Conservation (phyloP, 179 eudicot genomes). For the Silene noctiflora region DNA sequence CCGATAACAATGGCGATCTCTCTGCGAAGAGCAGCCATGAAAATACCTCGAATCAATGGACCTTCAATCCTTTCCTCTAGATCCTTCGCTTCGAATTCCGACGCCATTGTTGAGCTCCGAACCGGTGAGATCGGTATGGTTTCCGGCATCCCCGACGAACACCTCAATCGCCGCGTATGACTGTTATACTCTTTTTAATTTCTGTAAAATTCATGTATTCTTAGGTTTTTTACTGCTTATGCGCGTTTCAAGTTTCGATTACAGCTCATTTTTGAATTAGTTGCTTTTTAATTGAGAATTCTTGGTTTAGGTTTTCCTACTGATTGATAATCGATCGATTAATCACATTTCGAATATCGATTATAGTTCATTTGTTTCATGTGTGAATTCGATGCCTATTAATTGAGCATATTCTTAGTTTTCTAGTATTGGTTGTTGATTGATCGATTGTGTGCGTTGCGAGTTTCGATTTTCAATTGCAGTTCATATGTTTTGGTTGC, state of each 20-base stretch:
- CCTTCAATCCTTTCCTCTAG: conserved; percentile 23
- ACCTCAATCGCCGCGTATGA: conserved; percentile 48
- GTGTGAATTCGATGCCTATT: neutral
- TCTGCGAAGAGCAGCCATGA: conserved; percentile 31
- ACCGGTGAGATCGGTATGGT: conserved; percentile 56
- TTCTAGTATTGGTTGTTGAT: neutral
- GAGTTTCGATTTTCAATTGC: neutral
- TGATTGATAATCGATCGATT: neutral
- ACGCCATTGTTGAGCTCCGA: conserved; percentile 39
- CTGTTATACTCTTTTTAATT: neutral
- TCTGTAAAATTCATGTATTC: neutral
- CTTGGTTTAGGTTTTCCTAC: neutral
- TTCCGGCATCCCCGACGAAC: conserved; percentile 61
- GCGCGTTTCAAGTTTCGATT: neutral
- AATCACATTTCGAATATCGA: neutral
- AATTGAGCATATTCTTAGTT: neutral
- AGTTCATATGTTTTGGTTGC: neutral
- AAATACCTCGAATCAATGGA: conserved; percentile 30
- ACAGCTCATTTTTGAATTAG: neutral
- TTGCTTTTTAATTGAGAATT: neutral
- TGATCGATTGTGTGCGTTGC: neutral
- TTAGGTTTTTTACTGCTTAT: neutral
- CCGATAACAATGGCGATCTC: conserved; percentile 31
- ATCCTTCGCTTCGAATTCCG: conserved; percentile 39
- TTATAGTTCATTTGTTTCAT: neutral